phyloP scores from a whole-genome alignment of 2,329 filamentous ascomycete species.

The Endoconidiophora laricicola region DNA sequence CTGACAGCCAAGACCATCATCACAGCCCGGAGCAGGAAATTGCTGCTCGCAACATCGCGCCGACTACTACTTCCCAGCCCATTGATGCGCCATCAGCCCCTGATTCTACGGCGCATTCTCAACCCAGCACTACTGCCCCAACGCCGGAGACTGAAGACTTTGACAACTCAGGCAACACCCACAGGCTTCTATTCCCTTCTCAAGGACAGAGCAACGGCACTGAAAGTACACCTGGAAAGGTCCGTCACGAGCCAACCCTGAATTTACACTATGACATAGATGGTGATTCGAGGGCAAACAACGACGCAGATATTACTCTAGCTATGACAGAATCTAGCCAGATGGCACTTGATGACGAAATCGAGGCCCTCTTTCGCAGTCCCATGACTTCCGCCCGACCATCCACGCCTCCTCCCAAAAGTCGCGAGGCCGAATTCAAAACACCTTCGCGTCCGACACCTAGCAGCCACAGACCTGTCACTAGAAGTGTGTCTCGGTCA shows the following conservation, averaged over 20 bases:
- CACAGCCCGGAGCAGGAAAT: background rate
- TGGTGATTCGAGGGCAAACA: slow-evolving; percentile 27
- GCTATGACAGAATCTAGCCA: slow-evolving; percentile 12
- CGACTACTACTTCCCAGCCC: background rate
- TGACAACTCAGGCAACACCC: slow-evolving; percentile 35
- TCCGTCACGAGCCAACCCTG: no score
- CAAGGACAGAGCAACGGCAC: slow-evolving; percentile 38
- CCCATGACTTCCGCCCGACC: slow-evolving; percentile 25
- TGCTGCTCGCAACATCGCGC: background rate
- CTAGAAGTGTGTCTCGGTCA: slow-evolving; percentile 41
- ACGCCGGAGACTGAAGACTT: slow-evolving; percentile 10
- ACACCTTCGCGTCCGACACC: slow-evolving; percentile 47
- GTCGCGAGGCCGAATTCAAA: slow-evolving; percentile 34
- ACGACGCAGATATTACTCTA: slow-evolving; percentile 21
- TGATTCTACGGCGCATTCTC: background rate
- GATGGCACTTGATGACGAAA: slow-evolving; percentile 20
- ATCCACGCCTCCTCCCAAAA: slow-evolving; percentile 34
- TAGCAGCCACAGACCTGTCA: slow-evolving; percentile 39
- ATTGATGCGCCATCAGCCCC: slow-evolving; percentile 13
- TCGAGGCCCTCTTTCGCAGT: slow-evolving; percentile 52
- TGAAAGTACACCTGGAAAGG: no score
- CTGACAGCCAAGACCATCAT: background rate
- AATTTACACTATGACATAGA: slow-evolving; percentile 40
- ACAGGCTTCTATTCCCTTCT: slow-evolving; percentile 57
- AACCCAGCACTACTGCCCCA: background rate